phyloP scores from a whole-genome alignment of 2,329 filamentous ascomycete genomes.

The Cladosporium austrohemisphaericum region DNA sequence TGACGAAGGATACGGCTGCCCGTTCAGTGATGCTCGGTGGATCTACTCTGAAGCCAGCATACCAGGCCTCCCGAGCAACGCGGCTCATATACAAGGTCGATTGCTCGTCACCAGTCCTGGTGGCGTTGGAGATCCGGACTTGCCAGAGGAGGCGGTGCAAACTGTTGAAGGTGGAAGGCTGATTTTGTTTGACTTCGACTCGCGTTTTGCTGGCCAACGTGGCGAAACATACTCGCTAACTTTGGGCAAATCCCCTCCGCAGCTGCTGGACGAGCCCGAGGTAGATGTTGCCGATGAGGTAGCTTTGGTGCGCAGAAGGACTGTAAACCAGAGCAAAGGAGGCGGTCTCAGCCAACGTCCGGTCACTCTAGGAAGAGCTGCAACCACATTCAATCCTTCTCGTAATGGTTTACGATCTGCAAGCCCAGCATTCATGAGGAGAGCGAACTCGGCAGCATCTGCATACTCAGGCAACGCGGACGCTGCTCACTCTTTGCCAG shows the following conservation, averaged over 20 bases:
- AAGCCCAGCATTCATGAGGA: background rate
- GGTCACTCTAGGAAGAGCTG: slow-evolving; percentile 31
- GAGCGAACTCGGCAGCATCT: slow-evolving; percentile 23
- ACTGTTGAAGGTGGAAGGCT: slow-evolving; percentile 36
- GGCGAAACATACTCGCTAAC: slow-evolving; percentile 35
- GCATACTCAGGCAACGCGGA: slow-evolving; percentile 23
- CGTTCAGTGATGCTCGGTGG: slow-evolving; percentile 35
- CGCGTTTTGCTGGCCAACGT: slow-evolving; percentile 35
- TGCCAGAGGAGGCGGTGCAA: slow-evolving; percentile 31
- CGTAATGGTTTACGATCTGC: slow-evolving; percentile 1
- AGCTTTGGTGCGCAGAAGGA: slow-evolving; percentile 34
- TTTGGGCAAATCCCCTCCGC: slow-evolving; percentile 33
- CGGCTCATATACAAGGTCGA: slow-evolving; percentile 30
- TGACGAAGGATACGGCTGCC: slow-evolving; percentile 37
- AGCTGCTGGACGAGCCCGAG: slow-evolving; percentile 32
- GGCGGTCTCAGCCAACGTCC: slow-evolving; percentile 31
- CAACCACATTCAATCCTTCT: slow-evolving; percentile 25
- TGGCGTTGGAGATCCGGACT: slow-evolving; percentile 28
- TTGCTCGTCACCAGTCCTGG: slow-evolving; percentile 36
- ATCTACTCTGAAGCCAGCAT: slow-evolving; percentile 31
- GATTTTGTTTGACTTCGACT: slow-evolving; percentile 35
- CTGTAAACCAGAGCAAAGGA: slow-evolving; percentile 33
- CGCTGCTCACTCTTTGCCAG: slow-evolving; percentile 28
- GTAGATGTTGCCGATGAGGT: slow-evolving; percentile 34
- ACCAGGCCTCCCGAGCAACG: slow-evolving; percentile 25